Percentiles rank a stretch among this genome's conserved stretches.
Evolutionary conservation across 306 rosid species (phyloP).

Genomic region (Cucumis cinereus): DNA sequence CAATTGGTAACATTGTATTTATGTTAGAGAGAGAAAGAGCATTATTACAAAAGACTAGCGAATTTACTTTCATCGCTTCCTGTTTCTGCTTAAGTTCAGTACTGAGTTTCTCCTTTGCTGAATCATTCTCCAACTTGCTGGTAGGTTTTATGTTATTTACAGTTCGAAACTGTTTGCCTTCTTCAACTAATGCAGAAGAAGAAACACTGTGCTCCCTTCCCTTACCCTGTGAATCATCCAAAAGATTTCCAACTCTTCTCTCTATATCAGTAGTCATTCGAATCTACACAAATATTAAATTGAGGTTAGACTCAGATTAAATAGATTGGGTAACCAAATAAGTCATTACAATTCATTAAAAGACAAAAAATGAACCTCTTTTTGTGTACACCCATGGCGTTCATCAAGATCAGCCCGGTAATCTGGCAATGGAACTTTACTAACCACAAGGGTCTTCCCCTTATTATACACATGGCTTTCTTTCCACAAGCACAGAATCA

Average conservation of each 20-base stretch:
- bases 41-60: not conserved
- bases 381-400: conserved; percentile 81
- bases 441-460: conserved; percentile 76
- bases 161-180: conserved; percentile 23
- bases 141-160: conserved; percentile 16
- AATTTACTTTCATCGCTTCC: conserved; percentile 48
- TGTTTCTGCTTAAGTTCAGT: conserved; percentile 62
- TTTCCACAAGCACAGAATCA: conserved; percentile 49
- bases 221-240: conserved; percentile 39
- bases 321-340: not conserved
- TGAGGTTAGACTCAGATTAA: not conserved
- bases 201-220: conserved; percentile 19
- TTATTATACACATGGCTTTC: conserved; percentile 86
- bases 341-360: not conserved
- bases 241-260: conserved; percentile 66
- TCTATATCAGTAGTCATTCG: conserved; percentile 77
- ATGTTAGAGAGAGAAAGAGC: conserved; percentile 3
- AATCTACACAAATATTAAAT: conserved; percentile 38
- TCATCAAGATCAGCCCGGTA: conserved; percentile 97
- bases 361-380: conserved; percentile 43
- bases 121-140: conserved; percentile 26
- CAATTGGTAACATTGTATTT: not conserved
- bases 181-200: conserved; percentile 26
- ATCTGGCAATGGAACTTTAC: conserved; percentile 90
- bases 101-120: conserved; percentile 46